Evolutionary conservation across 768 basidiomycete genomes (phyloP).

Genomic region (Tephrocybe sp.): DNA sequence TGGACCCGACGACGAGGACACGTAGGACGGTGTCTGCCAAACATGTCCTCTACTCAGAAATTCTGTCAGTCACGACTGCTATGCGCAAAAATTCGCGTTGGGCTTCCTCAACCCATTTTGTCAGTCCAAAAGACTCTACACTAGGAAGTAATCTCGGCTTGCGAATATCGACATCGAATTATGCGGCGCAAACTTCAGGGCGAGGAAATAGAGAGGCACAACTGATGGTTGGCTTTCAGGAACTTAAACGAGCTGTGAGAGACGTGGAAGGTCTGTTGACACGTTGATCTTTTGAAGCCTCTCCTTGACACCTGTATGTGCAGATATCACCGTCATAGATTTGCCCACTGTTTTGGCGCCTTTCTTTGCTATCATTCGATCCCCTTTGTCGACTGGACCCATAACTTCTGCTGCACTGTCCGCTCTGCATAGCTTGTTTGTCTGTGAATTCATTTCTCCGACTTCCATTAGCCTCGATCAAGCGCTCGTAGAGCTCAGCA

Average conservation of each 20-base stretch:
- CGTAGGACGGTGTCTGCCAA: conserved; percentile 52
- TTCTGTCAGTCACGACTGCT: conserved; percentile 84
- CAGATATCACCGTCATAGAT: conserved; percentile 62
- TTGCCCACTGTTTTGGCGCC: conserved; percentile 72
- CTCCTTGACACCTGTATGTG: neutral
- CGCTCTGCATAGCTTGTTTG: conserved; percentile 86
- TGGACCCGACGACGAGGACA: conserved; percentile 20
- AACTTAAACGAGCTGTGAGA: conserved; percentile 73
- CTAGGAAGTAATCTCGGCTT: conserved; percentile 77
- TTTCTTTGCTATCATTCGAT: conserved; percentile 92
- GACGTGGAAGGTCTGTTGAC: conserved; percentile 59
- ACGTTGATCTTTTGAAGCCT: conserved; percentile 13
- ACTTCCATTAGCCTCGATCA: conserved; percentile 55
- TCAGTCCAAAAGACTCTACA: conserved; percentile 61
- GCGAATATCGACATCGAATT: conserved; percentile 54
- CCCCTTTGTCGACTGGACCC: conserved; percentile 92
- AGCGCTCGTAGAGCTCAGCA: conserved; percentile 82
- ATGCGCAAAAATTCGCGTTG: conserved; percentile 99
- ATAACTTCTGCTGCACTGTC: conserved; percentile 95
- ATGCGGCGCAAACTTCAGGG: conserved; percentile 40
- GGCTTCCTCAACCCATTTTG: conserved; percentile 73
- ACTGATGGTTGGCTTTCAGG: conserved; percentile 88
- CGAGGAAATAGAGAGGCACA: conserved; percentile 72
- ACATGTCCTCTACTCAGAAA: conserved; percentile 87
- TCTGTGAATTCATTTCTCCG: conserved; percentile 68